Evolutionary conservation across 306 rosid genomes (phyloP).

Genomic region (Castanea crenata): DNA sequence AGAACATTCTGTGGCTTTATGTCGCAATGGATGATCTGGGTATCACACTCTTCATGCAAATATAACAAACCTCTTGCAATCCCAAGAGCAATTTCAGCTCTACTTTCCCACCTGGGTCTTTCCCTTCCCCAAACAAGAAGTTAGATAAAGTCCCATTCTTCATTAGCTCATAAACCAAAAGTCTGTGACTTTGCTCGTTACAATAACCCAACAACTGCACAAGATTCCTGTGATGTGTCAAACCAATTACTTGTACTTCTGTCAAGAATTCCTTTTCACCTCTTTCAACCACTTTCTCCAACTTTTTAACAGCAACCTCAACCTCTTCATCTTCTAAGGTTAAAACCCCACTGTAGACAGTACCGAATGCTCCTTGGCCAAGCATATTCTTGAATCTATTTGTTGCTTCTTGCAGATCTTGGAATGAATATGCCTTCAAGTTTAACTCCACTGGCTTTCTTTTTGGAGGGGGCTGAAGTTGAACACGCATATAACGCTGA

Average conservation of each 20-base stretch:
- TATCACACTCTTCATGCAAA: constrained; percentile 18
- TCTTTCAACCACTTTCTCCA: constrained; percentile 13
- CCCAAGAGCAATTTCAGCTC: constrained; percentile 25
- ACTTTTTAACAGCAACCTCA: constrained; percentile 35
- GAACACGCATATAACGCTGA: background rate
- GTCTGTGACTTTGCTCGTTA: constrained; percentile 23
- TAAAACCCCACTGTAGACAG: constrained; percentile 25
- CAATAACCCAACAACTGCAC: constrained; percentile 32
- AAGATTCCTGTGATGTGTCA: constrained; percentile 34
- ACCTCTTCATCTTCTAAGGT: constrained; percentile 27
- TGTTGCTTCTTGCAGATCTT: constrained; percentile 33
- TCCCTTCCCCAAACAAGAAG: constrained; percentile 19
- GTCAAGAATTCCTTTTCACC: constrained; percentile 34
- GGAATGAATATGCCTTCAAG: constrained; percentile 32
- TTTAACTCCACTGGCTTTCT: constrained; percentile 31
- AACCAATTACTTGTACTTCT: constrained; percentile 38
- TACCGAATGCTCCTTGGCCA: constrained; percentile 31
- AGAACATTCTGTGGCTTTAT: constrained; percentile 44
- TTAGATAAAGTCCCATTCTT: constrained; percentile 24
- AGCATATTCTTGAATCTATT: constrained; percentile 25
- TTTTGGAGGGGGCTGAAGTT: background rate
- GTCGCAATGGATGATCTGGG: constrained; percentile 35
- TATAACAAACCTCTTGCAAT: constrained; percentile 29
- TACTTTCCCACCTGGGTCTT: constrained; percentile 30
- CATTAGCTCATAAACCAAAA: constrained; percentile 38